These are phyloP conservation scores for Chimonanthus salicifolius DNA, from an alignment of 164 flowering plant species.

Conservation along the genomic window DNA sequence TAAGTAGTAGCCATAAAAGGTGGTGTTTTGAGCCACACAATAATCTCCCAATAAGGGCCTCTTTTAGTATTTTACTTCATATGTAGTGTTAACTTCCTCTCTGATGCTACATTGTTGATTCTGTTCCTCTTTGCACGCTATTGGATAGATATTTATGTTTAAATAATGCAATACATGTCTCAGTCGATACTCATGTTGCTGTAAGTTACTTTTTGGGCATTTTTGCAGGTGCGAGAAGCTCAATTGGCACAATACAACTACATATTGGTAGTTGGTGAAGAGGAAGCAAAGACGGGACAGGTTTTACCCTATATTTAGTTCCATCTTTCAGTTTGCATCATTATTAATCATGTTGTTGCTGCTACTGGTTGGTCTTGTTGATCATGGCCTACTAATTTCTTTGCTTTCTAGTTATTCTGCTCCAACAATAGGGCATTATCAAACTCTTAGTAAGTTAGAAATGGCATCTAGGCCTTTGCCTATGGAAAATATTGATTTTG, in stretches of 20 bases:
- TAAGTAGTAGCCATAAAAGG: too few relatives aligned
- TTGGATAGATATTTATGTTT: neutral
- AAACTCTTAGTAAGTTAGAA: too few relatives aligned
- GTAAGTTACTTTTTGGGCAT: neutral
- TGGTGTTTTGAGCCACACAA: too few relatives aligned
- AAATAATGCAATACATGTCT: neutral
- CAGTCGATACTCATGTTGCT: neutral
- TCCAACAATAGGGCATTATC: neutral
- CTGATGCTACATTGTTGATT: neutral
- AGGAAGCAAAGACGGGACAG: slow-evolving; percentile 70
- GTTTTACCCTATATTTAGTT: slow-evolving; percentile 23
- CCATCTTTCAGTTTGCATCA: neutral
- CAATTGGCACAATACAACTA: slow-evolving; percentile 94
- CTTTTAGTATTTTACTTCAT: neutral
- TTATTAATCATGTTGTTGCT: slow-evolving; percentile 9
- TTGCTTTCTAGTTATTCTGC: too few relatives aligned
- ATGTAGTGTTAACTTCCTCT: neutral
- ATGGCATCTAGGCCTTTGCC: too few relatives aligned
- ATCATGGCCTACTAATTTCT: neutral
- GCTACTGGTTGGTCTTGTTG: neutral
- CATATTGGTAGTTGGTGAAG: slow-evolving; percentile 92
- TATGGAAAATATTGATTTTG: too few relatives aligned
- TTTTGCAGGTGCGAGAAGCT: slow-evolving; percentile 82
- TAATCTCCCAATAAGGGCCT: too few relatives aligned
- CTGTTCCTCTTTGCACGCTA: neutral